Evolutionary conservation across 2,329 filamentous ascomycete genomes (phyloP), one percentile per base, ranked within the genome.

Genomic region (Clarireedia monteithiana): DNA sequence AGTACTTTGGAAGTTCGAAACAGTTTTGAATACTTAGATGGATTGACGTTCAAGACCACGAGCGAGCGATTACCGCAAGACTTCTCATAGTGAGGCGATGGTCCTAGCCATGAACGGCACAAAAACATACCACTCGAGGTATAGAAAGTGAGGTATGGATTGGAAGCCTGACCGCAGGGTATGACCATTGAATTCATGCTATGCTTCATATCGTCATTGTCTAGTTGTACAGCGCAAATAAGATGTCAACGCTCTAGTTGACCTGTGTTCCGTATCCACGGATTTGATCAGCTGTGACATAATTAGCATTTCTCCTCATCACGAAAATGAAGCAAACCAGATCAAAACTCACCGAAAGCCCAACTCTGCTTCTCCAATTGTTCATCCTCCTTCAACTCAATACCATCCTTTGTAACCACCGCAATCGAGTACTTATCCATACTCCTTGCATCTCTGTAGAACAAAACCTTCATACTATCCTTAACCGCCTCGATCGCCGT

Each of bases 391-490:
- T 85, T 86, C 63, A 96, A 71, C 55, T 95, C 87, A 58, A 97
- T 84, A n/a, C 88, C 90, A 49, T 90, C 89, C 74, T 90, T 88
- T 55, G 89, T 94, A 56, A 99, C 80, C 54, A 97, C 80, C 20
- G 92, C 92, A 70, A 97, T 85, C 62, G 89, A 94, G 77, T 96
- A 99, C 64, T 82, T 80, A 74, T 96, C 91, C 74, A 94, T 75
- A 75, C 89, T 95, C 72, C 94, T 85, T 46, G 94, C 94, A 74
- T 99, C 94, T 67, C 94, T 83, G 79, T 99, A 99, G 78, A 89
- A 99, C 59, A 99, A 80, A 53, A 97, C 92, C 82, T 97, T 97
- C 89, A 99, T 91, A 74, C 91, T 96, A 75, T 96, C 88, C 77
- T 88, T 88, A 69, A 99, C 75, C 42, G 90, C 81, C 57, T 86